These are phyloP conservation scores for Xylaria grammica DNA, from an alignment of 495 filamentous ascomycete species.

Conservation along the genomic window DNA sequence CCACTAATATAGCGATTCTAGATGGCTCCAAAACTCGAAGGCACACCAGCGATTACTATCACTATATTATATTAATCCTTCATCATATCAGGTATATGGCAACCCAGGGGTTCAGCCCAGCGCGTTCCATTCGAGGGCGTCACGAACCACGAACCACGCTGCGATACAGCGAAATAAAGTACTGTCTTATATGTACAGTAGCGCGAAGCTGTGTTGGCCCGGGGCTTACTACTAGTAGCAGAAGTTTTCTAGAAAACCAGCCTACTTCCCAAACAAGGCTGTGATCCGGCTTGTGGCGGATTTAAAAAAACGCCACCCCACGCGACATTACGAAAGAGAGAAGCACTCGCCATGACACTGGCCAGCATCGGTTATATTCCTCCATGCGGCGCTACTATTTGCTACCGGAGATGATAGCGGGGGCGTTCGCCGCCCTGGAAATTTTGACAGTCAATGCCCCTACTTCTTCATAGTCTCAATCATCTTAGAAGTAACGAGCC, in stretches of 20 bases:
- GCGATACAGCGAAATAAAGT: conserved; percentile 7
- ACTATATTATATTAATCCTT: background rate
- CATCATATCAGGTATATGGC: background rate
- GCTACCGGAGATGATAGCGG: background rate
- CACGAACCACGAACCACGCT: background rate
- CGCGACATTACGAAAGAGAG: background rate
- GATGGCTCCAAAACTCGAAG: background rate
- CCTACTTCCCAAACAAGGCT: conserved; percentile 12
- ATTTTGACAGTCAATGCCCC: too few relatives aligned
- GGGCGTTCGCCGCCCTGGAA: background rate
- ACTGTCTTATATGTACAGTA: background rate
- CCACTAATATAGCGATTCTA: conserved; percentile 5
- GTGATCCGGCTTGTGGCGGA: conserved; percentile 8
- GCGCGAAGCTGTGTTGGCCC: conserved; percentile 10
- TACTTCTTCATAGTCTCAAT: too few relatives aligned
- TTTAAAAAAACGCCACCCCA: background rate
- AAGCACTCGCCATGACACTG: background rate
- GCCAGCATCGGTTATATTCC: background rate
- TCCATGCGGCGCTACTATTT: background rate
- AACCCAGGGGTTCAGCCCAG: background rate
- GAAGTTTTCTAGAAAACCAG: conserved; percentile 17
- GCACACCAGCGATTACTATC: background rate
- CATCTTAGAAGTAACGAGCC: too few relatives aligned
- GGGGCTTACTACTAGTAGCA: background rate
- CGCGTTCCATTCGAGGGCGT: background rate